Base-by-base conservation (phyloP, 768 basidiomycete species). In the Mycena metata region DNA sequence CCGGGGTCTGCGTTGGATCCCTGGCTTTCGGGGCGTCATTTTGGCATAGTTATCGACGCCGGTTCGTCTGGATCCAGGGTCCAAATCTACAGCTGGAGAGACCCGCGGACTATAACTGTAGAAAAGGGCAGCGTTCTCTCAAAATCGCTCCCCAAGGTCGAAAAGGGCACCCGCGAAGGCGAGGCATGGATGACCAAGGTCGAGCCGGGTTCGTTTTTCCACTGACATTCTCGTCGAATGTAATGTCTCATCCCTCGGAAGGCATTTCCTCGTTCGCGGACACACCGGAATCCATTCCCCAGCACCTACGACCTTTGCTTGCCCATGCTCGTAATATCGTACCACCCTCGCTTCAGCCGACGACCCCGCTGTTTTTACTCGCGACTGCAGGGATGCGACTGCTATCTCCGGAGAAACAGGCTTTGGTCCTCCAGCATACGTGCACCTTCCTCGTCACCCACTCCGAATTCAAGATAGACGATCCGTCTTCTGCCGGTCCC, bases 331-430 rank as follows among this genome's bases (percentile, higher is more conserved):
- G 89, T 36, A 83, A 89, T 5, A 88, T 93, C 35, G 90, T 99
- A 39, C 96, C 96, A 0, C 95, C 96, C 0, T 96, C 93, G 7
- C 84, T 95, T 55, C 91, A 96, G 72, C 77, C 85, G 6, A 86
- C 91, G 24, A 99, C 98, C 0, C 96, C 98, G 1, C 80, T 99
- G 5, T 99, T 98, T 80, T 85, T 99, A 26, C 88, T 98, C 30
- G 98, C 98, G 1, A 99, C 97, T 0, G 97, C 98, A 2, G 98
- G 98, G 12, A 98, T 99, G 98, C 94, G 97, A 12, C 84, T 99
- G 12, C 83, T 99, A 8, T 77, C 91, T 2, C 82, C 88, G 0
- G 80, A 85, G 13, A 85, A 92, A 71, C 94, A 96, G 74, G 86
- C 88, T 0, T 83, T 84, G 30, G 86, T 99, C 52, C 83, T 99